A percentile compares a stretch with the other conserved stretches of the same genome.
Evolutionary conservation across 768 basidiomycete species (phyloP).

Genomic region (Lactarius evosmus): DNA sequence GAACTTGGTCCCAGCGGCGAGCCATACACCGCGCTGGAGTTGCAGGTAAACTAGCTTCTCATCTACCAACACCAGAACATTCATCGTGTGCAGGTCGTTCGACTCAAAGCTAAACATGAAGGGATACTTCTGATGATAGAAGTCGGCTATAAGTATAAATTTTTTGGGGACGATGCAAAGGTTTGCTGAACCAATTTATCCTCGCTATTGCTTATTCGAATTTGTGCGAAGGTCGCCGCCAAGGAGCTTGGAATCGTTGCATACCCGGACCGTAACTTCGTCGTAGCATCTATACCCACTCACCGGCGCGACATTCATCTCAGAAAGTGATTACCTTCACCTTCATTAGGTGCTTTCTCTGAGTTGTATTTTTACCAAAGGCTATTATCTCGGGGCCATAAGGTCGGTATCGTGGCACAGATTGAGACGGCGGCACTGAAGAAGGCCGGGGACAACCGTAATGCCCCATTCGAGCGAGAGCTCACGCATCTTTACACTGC

Average conservation of each 20-base stretch:
- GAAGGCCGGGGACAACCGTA: conserved; percentile 73
- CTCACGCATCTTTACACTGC: conserved; percentile 81
- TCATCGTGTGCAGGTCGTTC: conserved; percentile 41
- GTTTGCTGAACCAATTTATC: conserved; percentile 34
- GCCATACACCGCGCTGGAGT: conserved; percentile 72
- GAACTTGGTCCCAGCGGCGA: conserved; percentile 67
- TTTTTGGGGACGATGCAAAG: conserved; percentile 83
- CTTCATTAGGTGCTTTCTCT: neutral
- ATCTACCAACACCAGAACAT: neutral
- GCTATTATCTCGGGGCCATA: conserved; percentile 71
- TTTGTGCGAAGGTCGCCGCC: conserved; percentile 49
- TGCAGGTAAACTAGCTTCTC: conserved; percentile 47
- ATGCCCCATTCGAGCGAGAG: conserved; percentile 67
- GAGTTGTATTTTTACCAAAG: conserved; percentile 37
- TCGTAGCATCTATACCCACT: conserved; percentile 70
- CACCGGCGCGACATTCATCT: conserved; percentile 67
- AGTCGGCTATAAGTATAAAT: conserved; percentile 80
- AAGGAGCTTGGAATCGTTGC: conserved; percentile 77
- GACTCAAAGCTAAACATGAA: conserved; percentile 61
- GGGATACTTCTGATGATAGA: conserved; percentile 74
- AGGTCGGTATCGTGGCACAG: conserved; percentile 82
- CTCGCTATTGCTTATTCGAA: neutral
- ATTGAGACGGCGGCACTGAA: conserved; percentile 87
- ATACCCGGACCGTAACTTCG: conserved; percentile 67
- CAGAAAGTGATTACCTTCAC: conserved; percentile 55